Evolutionary conservation across 2,329 filamentous ascomycete species (phyloP).

Genomic region (Blumeria graminis): DNA sequence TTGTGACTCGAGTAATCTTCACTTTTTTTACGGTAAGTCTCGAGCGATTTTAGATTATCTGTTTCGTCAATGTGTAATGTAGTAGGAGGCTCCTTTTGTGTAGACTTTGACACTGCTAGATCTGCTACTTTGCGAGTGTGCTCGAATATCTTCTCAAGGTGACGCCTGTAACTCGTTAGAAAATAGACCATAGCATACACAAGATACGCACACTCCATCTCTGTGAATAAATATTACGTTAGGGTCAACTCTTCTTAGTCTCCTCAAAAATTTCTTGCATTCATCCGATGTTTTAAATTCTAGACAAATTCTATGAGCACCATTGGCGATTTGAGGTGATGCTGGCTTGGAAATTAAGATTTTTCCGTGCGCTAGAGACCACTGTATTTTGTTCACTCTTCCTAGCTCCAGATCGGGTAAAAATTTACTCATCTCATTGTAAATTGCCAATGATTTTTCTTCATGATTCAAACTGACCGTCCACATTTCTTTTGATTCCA

Average conservation of each 20-base stretch:
- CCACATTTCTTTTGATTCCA: not conserved
- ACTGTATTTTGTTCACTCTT: not conserved
- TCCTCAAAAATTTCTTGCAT: conserved; percentile 1
- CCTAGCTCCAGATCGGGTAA: not conserved
- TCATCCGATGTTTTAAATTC: conserved; percentile 1
- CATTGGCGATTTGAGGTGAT: not conserved
- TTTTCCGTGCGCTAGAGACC: not conserved
- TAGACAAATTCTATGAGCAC: not conserved
- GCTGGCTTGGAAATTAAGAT: not conserved
- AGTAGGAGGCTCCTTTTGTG: not conserved
- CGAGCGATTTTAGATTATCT: not conserved
- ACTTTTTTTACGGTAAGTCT: not conserved
- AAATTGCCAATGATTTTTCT: not conserved
- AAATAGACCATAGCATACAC: not conserved
- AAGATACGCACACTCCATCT: not conserved
- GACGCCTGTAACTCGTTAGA: not conserved
- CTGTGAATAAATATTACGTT: not conserved
- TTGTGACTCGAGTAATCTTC: not conserved
- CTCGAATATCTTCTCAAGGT: not conserved
- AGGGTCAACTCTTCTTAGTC: not conserved
- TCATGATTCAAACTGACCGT: not conserved
- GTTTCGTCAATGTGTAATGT: not conserved
- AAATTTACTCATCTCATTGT: not conserved
- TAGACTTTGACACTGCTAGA: not conserved
- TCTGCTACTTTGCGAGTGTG: not conserved